Conservation (phyloP, 1,139 yeast species). For the Diutina sp. region DNA sequence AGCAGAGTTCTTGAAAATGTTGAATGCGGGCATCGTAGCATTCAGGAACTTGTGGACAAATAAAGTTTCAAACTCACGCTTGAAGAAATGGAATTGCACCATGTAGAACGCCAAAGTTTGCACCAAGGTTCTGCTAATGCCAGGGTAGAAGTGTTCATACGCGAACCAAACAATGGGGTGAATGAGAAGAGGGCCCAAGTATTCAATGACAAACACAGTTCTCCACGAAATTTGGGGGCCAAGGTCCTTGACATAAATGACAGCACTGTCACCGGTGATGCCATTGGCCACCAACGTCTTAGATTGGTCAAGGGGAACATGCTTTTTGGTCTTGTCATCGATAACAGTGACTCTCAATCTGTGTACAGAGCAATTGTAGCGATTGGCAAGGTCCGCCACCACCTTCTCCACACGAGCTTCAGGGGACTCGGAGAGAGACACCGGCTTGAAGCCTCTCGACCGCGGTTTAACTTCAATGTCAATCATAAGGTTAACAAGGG, state of each 20-base stretch:
- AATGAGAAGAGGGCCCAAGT: conserved; percentile 75
- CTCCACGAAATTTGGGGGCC: conserved; percentile 94
- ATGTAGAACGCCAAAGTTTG: conserved; percentile 42
- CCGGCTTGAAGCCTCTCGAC: background rate
- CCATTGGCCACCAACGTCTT: conserved; percentile 18
- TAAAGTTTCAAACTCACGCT: conserved; percentile 80
- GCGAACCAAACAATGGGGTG: conserved; percentile 51
- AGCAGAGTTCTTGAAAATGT: conserved; percentile 75
- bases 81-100: conserved; percentile 63
- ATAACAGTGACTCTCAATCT: background rate
- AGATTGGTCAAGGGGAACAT: conserved; percentile 19
- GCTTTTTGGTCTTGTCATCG: conserved; percentile 15
- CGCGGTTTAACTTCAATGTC: background rate
- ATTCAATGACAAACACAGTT: conserved; percentile 76
- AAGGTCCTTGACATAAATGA: conserved; percentile 60
- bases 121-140: conserved; percentile 27
- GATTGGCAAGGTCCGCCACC: background rate
- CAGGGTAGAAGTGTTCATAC: background rate
- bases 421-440: background rate
- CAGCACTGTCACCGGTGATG: conserved; percentile 13
- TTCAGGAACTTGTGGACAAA: conserved; percentile 76
- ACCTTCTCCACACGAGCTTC: background rate
- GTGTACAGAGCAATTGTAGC: background rate
- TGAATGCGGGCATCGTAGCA: conserved; percentile 84
- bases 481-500: background rate